Evolutionary conservation across 1,139 yeast genomes (phyloP).

Genomic region (Meyerozyma carpophila): DNA sequence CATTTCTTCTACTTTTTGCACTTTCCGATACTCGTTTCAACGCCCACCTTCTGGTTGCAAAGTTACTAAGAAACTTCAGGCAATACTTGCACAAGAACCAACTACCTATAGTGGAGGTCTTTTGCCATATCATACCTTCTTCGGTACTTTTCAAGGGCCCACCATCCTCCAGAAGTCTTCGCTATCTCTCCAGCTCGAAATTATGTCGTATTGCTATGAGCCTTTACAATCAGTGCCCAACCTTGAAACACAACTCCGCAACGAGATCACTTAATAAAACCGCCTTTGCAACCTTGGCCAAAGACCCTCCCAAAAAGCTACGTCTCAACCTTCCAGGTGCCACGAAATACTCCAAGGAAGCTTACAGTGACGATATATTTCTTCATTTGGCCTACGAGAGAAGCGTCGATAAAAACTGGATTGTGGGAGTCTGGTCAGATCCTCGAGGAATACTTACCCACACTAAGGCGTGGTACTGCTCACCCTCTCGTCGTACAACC

Average conservation of each 20-base stretch:
- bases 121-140: conserved; percentile 55
- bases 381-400: conserved; percentile 83
- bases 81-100: conserved; percentile 33
- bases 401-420: conserved; percentile 77
- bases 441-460: conserved; percentile 65
- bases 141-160: conserved; percentile 37
- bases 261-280: conserved; percentile 4
- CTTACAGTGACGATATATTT: conserved; percentile 59
- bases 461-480: conserved; percentile 63
- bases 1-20: conserved; percentile 42
- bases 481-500: conserved; percentile 14
- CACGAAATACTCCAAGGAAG: conserved; percentile 8
- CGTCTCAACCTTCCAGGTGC: conserved; percentile 40
- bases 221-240: conserved; percentile 58
- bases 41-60: conserved; percentile 44
- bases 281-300: conserved; percentile 39
- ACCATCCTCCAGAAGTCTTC: conserved; percentile 32
- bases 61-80: conserved; percentile 45
- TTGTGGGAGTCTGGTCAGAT: conserved; percentile 86
- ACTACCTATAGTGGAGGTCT: conserved; percentile 40
- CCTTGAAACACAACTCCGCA: conserved; percentile 9
- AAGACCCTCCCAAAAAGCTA: conserved; percentile 41
- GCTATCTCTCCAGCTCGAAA: conserved; percentile 44
- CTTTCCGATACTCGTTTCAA: conserved; percentile 40
- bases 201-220: conserved; percentile 51